Evolutionary conservation across 257 asterid species (phyloP).

Genomic region (Mitragyna speciosa): DNA sequence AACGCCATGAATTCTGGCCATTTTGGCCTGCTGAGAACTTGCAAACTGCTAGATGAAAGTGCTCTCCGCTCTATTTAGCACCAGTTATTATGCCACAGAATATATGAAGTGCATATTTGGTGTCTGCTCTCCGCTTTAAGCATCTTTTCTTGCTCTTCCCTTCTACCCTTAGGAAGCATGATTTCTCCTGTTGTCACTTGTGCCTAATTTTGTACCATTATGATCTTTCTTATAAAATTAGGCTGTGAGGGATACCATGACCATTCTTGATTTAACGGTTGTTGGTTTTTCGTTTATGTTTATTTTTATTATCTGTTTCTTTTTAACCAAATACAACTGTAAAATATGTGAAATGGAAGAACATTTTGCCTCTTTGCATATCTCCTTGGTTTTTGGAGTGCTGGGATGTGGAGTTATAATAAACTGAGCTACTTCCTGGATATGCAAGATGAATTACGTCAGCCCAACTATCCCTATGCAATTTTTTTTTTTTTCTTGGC

Average conservation of each 20-base stretch:
- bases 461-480: neutral
- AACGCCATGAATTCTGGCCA: neutral
- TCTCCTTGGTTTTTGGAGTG: neutral
- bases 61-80: neutral
- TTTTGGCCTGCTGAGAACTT: neutral
- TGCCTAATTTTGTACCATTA: neutral
- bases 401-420: neutral
- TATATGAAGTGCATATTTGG: neutral
- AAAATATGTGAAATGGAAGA: neutral
- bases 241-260: neutral
- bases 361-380: neutral
- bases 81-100: neutral
- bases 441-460: neutral
- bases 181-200: neutral
- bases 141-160: neutral
- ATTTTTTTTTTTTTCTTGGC: neutral
- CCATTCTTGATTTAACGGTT: neutral
- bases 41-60: neutral
- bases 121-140: too few relatives aligned
- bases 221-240: neutral
- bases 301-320: too few relatives aligned
- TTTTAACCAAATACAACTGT: neutral
- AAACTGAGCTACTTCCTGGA: neutral
- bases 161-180: neutral
- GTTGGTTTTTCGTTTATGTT: neutral